These are phyloP conservation scores for Puccinia horiana DNA, from an alignment of 1,284 basidiomycete genomes.

Conservation along the genomic window DNA sequence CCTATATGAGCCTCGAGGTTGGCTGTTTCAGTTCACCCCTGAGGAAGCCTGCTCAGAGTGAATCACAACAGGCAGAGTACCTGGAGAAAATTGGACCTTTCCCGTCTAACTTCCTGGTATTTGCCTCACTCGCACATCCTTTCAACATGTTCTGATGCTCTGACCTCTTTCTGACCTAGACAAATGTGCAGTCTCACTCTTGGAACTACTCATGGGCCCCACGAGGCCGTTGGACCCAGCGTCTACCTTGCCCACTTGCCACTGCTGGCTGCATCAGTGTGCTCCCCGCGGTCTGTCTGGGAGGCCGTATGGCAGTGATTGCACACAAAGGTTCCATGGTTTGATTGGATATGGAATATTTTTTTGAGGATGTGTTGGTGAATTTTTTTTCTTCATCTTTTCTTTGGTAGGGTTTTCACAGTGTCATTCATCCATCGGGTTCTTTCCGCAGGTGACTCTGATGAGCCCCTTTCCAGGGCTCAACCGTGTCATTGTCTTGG, in stretches of 20 bases:
- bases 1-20: no score
- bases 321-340: not conserved
- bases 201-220: not conserved
- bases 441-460: constrained; percentile 1
- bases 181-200: not conserved
- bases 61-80: no score
- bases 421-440: no score
- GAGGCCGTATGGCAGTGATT: not conserved
- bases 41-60: no score
- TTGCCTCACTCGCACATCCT: no score
- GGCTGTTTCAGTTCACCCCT: no score
- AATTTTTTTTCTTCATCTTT: not conserved
- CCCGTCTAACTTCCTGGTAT: no score
- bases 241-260: not conserved
- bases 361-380: not conserved
- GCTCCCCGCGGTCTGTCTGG: not conserved
- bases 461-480: constrained; percentile 4
- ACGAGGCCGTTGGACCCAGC: not conserved
- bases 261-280: not conserved
- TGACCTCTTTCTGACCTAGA: no score
- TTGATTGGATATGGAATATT: not conserved
- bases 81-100: no score
- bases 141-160: no score
- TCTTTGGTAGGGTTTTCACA: not conserved
- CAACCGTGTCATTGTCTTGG: not conserved